Percentiles rank a stretch among this genome's conserved stretches.
Conservation (phyloP, 768 basidiomycete genomes). For the Phylloporus arenicola region DNA sequence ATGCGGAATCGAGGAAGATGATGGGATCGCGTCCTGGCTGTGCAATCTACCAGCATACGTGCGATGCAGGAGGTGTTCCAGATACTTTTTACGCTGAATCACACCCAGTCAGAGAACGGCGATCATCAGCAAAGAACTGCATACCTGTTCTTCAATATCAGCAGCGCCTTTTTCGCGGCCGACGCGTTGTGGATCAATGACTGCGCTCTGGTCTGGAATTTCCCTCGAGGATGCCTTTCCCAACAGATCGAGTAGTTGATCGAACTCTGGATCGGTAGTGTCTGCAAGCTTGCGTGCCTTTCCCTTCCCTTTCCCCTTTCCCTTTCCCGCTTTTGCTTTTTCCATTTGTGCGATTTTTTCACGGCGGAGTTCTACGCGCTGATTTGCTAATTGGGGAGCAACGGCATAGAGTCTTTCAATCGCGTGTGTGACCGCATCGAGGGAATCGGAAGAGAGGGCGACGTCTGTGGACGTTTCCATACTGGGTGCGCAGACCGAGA, state of each 20-base stretch:
- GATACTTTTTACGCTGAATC: conserved; percentile 64
- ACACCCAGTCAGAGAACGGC: conserved; percentile 1
- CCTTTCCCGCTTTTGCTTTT: conserved; percentile 52
- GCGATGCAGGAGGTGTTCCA: conserved; percentile 66
- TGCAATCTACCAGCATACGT: conserved; percentile 70
- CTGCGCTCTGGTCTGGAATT: conserved; percentile 63
- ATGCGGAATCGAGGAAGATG: conserved; percentile 15
- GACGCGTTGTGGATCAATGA: conserved; percentile 58
- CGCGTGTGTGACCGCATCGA: conserved; percentile 78
- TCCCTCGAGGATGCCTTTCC: conserved; percentile 66
- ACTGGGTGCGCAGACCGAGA: background rate
- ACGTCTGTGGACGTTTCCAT: background rate
- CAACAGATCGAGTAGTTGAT: conserved; percentile 65
- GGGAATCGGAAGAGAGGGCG: conserved; percentile 35
- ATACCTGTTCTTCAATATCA: conserved; percentile 61
- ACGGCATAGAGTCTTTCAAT: conserved; percentile 85
- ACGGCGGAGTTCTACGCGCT: conserved; percentile 84
- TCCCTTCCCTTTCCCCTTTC: conserved; percentile 47
- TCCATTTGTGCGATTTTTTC: conserved; percentile 71
- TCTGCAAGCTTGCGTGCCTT: conserved; percentile 40
- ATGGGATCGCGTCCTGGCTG: conserved; percentile 65
- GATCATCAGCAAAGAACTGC: conserved; percentile 7
- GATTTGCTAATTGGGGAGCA: conserved; percentile 85
- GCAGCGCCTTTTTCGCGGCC: conserved; percentile 46
- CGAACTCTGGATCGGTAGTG: conserved; percentile 45